Evolutionary conservation across 495 filamentous ascomycete genomes (phyloP).

Genomic region (Haplographium delicatum): DNA sequence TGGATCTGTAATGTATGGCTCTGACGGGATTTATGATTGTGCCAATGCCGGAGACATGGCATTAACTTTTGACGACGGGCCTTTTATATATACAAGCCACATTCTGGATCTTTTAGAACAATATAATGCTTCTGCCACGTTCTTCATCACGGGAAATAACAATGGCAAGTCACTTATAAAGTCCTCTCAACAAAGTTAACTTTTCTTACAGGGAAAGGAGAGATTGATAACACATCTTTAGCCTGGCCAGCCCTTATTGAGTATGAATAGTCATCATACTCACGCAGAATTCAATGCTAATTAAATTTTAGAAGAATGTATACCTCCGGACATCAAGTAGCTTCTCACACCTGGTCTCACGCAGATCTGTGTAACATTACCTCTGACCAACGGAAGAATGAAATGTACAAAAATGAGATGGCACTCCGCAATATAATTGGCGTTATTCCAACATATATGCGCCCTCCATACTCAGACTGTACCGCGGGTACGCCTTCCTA

Average conservation of each 20-base stretch:
- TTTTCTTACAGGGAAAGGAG: slow-evolving; percentile 16
- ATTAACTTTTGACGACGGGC: slow-evolving; percentile 69
- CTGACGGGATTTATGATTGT: slow-evolving; percentile 62
- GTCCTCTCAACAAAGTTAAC: slow-evolving; percentile 43
- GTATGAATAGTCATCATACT: neutral
- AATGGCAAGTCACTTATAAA: slow-evolving; percentile 36
- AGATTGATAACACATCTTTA: slow-evolving; percentile 4
- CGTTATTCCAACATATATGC: slow-evolving; percentile 71
- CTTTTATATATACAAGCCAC: slow-evolving; percentile 53
- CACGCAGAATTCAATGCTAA: too few relatives aligned
- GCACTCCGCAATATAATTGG: slow-evolving; percentile 65
- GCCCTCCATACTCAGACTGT: slow-evolving; percentile 64
- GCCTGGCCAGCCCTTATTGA: slow-evolving; percentile 12
- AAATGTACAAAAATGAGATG: slow-evolving; percentile 65
- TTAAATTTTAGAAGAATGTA: slow-evolving; percentile 46
- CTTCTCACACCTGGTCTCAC: slow-evolving; percentile 73
- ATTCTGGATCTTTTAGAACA: slow-evolving; percentile 56
- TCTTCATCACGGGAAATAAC: slow-evolving; percentile 52
- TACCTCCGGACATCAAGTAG: slow-evolving; percentile 60
- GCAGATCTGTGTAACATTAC: slow-evolving; percentile 53
- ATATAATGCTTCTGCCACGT: slow-evolving; percentile 58
- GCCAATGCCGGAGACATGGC: slow-evolving; percentile 36
- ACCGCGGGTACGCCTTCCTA: slow-evolving; percentile 76
- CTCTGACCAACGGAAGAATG: slow-evolving; percentile 41
- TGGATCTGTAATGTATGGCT: slow-evolving; percentile 56